A percentile compares a stretch with the other conserved stretches of the same genome.
phyloP scores from a whole-genome alignment of 2,329 filamentous ascomycete species.

The Cordyceps cicadae region DNA sequence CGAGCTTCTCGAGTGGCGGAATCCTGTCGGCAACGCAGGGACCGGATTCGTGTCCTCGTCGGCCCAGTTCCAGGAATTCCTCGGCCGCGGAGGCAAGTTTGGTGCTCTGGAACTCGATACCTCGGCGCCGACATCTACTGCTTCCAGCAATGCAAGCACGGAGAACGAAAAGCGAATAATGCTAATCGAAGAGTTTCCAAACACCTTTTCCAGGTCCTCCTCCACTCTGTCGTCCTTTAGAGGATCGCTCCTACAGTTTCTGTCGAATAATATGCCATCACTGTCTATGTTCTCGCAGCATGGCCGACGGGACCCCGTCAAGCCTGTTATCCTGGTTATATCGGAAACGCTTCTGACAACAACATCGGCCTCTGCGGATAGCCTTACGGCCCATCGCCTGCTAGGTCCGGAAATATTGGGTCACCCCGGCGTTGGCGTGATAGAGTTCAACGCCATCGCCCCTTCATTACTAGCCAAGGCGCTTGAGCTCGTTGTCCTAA shows the following conservation, averaged over 20 bases:
- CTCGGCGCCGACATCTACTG: conserved; percentile 21
- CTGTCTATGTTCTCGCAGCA: conserved; percentile 38
- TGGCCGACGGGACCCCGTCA: conserved; percentile 38
- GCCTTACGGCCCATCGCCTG: conserved; percentile 83
- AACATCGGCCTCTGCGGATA: conserved; percentile 76
- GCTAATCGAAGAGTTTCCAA: conserved; percentile 74
- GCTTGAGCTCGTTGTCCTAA: conserved; percentile 70
- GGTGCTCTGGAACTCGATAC: conserved; percentile 52
- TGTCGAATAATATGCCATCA: conserved; percentile 58
- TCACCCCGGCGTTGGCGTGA: conserved; percentile 67
- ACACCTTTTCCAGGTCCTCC: conserved; percentile 61
- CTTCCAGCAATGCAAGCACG: conserved; percentile 14
- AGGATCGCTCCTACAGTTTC: conserved; percentile 63
- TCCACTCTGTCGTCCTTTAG: conserved; percentile 62
- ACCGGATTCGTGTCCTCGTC: conserved; percentile 61
- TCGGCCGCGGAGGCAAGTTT: conserved; percentile 74
- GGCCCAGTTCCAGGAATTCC: conserved; percentile 84
- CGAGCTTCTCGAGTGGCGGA: conserved; percentile 83
- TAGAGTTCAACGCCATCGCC: conserved; percentile 91
- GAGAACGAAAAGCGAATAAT: conserved; percentile 46
- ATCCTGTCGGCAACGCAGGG: conserved; percentile 56
- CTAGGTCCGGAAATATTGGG: conserved; percentile 79
- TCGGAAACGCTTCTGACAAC: conserved; percentile 86
- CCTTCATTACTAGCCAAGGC: conserved; percentile 79
- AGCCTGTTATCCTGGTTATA: conserved; percentile 79